These are phyloP conservation scores for Fennellomyces sp. DNA, from an alignment of 371 early-diverging fungal genomes.

Conservation along the genomic window DNA sequence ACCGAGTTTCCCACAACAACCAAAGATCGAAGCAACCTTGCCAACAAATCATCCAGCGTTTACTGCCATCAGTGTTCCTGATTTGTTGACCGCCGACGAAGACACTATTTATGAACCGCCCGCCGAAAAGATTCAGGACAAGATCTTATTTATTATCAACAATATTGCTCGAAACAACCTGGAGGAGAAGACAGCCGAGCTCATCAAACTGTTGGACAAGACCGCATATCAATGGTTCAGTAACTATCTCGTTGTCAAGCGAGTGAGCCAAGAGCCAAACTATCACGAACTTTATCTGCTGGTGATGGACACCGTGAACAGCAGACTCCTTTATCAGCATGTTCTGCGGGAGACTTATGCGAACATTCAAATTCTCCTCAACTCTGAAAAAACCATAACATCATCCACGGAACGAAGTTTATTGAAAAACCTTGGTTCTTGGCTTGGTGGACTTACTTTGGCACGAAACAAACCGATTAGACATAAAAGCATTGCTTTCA, in stretches of 20 bases:
- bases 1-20: slow-evolving; percentile 4
- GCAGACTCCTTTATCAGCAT: slow-evolving; percentile 62
- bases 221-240: slow-evolving; percentile 88
- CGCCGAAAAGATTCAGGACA: slow-evolving; percentile 80
- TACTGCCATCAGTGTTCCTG: slow-evolving; percentile 55
- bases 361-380: slow-evolving; percentile 85
- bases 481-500: slow-evolving; percentile 91
- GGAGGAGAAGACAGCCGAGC: slow-evolving; percentile 79
- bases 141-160: slow-evolving; percentile 95
- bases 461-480: slow-evolving; percentile 91
- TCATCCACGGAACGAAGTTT: slow-evolving; percentile 88
- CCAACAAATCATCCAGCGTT: slow-evolving; percentile 32
- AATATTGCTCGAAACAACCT: slow-evolving; percentile 92
- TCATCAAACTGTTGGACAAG: slow-evolving; percentile 71
- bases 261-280: slow-evolving; percentile 95
- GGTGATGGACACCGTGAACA: slow-evolving; percentile 74
- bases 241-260: slow-evolving; percentile 89
- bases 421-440: slow-evolving; percentile 94
- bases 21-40: neutral
- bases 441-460: slow-evolving; percentile 96
- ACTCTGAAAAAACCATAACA: slow-evolving; percentile 90
- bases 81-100: slow-evolving; percentile 22
- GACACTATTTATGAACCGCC: slow-evolving; percentile 61
- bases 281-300: slow-evolving; percentile 87
- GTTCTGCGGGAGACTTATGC: slow-evolving; percentile 88